Evolutionary conservation across 2,329 filamentous ascomycete genomes (phyloP).

Genomic region (Diaporthe eres): DNA sequence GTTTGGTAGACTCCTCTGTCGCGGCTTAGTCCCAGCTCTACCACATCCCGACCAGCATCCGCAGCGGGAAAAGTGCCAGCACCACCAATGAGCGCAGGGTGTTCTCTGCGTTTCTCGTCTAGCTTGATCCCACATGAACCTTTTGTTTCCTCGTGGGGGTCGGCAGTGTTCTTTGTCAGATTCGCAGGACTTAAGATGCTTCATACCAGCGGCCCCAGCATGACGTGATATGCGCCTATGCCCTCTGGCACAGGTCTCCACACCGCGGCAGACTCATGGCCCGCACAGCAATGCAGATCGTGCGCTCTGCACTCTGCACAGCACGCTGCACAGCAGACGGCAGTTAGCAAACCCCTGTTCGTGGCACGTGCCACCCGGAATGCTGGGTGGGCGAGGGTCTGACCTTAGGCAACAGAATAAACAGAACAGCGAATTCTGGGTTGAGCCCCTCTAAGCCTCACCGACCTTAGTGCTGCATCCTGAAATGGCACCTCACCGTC

Average conservation of each 20-base stretch:
- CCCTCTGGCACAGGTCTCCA: not conserved
- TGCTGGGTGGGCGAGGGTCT: constrained; percentile 25
- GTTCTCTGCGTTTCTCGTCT: not conserved
- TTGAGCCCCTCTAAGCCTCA: constrained; percentile 38
- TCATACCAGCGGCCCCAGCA: constrained; percentile 6
- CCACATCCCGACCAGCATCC: not conserved
- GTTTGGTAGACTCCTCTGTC: not conserved
- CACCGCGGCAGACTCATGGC: constrained; percentile 9
- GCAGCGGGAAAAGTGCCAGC: not conserved
- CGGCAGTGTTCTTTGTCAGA: constrained; percentile 12
- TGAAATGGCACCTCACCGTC: constrained; percentile 32
- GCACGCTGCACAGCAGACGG: constrained; percentile 1
- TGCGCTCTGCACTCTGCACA: not conserved
- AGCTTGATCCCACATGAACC: not conserved
- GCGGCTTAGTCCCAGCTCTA: not conserved
- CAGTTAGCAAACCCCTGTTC: not conserved
- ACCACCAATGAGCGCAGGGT: not conserved
- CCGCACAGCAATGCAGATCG: not conserved
- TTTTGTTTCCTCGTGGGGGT: not conserved
- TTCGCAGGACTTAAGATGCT: not conserved
- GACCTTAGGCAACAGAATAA: constrained; percentile 35
- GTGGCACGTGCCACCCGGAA: constrained; percentile 20
- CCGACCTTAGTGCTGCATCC: constrained; percentile 27
- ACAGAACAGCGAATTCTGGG: not conserved
- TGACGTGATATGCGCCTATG: constrained; percentile 24